Base-by-base conservation (phyloP, 805 yeast genomes). In the Sugiyamaella americana region DNA sequence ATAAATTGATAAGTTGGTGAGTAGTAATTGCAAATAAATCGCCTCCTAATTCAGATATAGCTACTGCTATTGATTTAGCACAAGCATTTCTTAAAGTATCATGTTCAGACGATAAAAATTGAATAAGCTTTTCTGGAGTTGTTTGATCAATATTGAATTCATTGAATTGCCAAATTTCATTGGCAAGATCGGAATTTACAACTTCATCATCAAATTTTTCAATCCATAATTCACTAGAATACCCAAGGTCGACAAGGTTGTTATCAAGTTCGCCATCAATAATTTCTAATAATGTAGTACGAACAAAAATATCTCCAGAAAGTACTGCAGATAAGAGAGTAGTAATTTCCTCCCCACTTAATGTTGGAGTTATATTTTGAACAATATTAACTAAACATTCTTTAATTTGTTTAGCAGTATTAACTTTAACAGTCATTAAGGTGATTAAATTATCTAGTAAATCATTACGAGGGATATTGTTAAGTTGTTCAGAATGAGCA, bases 91-190 rank as follows among this genome's bases (percentile, higher is more conserved):
- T 76, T 43, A 87, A 65, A 45, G 88, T 87, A 37, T 8, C 41
- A 55, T 84, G 85, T 18, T 60, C 59, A 45, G 73, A 72, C 20
- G 72, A 79, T 41, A 84, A 67, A 58, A 66, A 82, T 1, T 59
- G 45, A 26, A 79, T 64, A 42, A 87, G 71, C 22, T 70, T 61
- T 2, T 57, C 50, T 0, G 84, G 72, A 1, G 81, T 69, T 3
- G 67, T 65, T 0, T 57, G 56, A 2, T 72, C 68, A 37, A 84
- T 59, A n/a, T 58, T 53, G 50, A 80, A 53, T 1, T 69, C 68
- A 60, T 80, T 86, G 54, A 88, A 96, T 29, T 78, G 75, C 97
- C 97, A 93, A 49, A 93, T 85, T 1, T 91, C 82, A 17, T 66
- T 65, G 0, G 97, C 96, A 16, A 82, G 57, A 21, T 78, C 82